A percentile compares a stretch with the other conserved stretches of the same genome.
Evolutionary conservation across 257 asterid genomes (phyloP).

Genomic region (Solanum ossicruentum): DNA sequence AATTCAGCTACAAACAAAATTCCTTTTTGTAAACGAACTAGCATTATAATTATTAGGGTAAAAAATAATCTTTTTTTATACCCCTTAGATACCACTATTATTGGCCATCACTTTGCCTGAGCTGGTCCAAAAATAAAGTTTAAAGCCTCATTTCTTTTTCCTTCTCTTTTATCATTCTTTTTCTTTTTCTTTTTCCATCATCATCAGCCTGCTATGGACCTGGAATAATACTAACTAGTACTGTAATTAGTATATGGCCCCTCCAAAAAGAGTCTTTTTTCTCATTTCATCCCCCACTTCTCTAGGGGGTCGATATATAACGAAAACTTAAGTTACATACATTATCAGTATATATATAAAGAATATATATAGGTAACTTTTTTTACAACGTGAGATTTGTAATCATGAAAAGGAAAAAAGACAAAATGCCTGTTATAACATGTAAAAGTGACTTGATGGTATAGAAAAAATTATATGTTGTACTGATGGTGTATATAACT

Average conservation of each 20-base stretch:
- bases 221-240: background rate
- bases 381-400: background rate
- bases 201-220: slow-evolving; percentile 9
- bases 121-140: slow-evolving; percentile 9
- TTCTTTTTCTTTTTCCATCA: background rate
- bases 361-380: background rate
- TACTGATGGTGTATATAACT: background rate
- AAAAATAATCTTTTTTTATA: background rate
- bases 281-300: background rate
- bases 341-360: background rate
- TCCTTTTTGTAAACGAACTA: slow-evolving; percentile 1
- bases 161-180: slow-evolving; percentile 1
- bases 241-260: background rate
- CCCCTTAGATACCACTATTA: background rate
- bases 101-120: slow-evolving; percentile 35
- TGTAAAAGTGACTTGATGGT: background rate
- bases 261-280: background rate
- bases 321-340: background rate
- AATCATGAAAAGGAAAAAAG: background rate
- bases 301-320: slow-evolving; percentile 9
- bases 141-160: slow-evolving; percentile 1
- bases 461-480: background rate
- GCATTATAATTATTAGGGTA: background rate
- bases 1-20: slow-evolving; percentile 35
- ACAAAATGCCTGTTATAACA: background rate